Conservation (phyloP, 176 grass and related monocot genomes). For the Chrysopogon serrulatus region DNA sequence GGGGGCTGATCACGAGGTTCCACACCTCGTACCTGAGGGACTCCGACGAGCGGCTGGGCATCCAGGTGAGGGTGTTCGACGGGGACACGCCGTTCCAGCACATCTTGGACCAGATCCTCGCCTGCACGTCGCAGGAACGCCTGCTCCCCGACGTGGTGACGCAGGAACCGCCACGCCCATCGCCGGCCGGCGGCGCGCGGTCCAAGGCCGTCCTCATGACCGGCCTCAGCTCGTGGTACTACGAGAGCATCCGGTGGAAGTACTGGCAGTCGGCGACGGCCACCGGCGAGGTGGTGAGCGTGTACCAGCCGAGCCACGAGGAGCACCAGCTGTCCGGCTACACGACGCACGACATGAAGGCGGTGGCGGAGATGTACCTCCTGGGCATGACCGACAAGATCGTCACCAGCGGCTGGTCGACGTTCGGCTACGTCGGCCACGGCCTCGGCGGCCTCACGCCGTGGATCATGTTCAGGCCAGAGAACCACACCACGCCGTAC, state of each 20-base stretch:
- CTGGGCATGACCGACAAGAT: constrained; percentile 43
- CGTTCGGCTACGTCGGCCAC: constrained; percentile 43
- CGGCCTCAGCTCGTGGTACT: constrained; percentile 42
- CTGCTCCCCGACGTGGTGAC: constrained; percentile 21
- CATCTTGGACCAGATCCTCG: constrained; percentile 39
- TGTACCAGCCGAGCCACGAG: constrained; percentile 76
- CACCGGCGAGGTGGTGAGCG: constrained; percentile 42
- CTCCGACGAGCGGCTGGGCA: constrained; percentile 34
- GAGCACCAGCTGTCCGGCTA: constrained; percentile 37
- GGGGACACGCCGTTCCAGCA: constrained; percentile 40
- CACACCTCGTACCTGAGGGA: constrained; percentile 36
- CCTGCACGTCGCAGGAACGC: constrained; percentile 28
- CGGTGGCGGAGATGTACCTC: constrained; percentile 60
- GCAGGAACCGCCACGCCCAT: neutral
- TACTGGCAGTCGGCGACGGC: constrained; percentile 53
- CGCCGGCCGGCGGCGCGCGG: neutral
- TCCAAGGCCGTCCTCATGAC: constrained; percentile 33
- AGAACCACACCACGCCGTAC: constrained; percentile 22
- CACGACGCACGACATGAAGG: constrained; percentile 57
- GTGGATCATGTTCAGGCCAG: constrained; percentile 45
- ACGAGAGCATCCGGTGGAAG: constrained; percentile 49
- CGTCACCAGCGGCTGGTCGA: constrained; percentile 52
- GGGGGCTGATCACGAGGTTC: constrained; percentile 65
- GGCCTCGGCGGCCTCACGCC: constrained; percentile 47
- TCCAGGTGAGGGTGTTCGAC: constrained; percentile 58